phyloP scores from a whole-genome alignment of 2,329 filamentous ascomycete genomes.

The Nannizziopsis arthrosporioides region DNA sequence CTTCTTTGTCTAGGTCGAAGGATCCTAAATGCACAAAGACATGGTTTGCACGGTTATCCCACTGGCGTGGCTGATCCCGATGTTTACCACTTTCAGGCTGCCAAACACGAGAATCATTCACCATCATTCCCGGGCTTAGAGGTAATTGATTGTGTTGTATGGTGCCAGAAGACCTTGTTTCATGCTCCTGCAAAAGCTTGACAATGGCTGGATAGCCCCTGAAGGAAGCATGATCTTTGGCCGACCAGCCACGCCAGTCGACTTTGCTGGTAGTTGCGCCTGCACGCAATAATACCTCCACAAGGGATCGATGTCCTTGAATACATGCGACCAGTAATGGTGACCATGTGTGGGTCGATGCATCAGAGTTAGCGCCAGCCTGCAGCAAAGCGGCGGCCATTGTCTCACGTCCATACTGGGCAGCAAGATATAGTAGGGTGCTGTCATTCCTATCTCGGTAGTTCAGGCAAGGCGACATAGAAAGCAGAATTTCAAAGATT shows the following conservation, averaged over 20 bases:
- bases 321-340: constrained; percentile 25
- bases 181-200: constrained; percentile 10
- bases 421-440: constrained; percentile 20
- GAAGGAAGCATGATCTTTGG: constrained; percentile 26
- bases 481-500: constrained; percentile 10
- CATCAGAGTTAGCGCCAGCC: constrained; percentile 14
- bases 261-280: constrained; percentile 17
- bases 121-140: too few species aligned
- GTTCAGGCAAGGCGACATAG: constrained; percentile 9
- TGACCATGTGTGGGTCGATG: constrained; percentile 23
- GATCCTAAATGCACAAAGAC: too few species aligned
- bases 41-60: too few species aligned
- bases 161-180: not conserved
- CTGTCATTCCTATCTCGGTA: constrained; percentile 13
- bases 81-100: too few species aligned
- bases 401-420: constrained; percentile 13
- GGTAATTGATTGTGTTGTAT: too few species aligned
- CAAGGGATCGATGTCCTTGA: constrained; percentile 19
- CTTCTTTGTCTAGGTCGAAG: too few species aligned
- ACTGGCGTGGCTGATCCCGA: too few species aligned
- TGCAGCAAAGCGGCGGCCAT: not conserved
- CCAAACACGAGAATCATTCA: too few species aligned
- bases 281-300: constrained; percentile 21
- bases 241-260: constrained; percentile 25
- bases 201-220: constrained; percentile 25